These are phyloP conservation scores for Solanum chiquidenum DNA, from an alignment of 257 asterid genomes.

Conservation along the genomic window DNA sequence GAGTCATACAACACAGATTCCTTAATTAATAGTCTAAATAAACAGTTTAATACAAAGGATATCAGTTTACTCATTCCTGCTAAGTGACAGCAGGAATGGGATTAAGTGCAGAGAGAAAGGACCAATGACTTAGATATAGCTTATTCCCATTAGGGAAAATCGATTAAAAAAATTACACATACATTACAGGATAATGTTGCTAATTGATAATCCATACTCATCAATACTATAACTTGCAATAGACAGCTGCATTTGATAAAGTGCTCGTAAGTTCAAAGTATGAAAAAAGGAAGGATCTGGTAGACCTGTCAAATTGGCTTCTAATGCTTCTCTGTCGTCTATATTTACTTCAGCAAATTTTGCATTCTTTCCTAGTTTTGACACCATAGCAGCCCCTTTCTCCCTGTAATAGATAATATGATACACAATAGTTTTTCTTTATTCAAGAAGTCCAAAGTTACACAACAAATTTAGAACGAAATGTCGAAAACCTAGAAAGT, in stretches of 20 bases:
- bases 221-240: neutral
- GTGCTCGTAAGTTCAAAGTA: neutral
- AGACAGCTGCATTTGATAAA: neutral
- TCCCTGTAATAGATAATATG: conserved; percentile 38
- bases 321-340: conserved; percentile 39
- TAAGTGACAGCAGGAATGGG: neutral
- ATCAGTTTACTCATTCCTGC: neutral
- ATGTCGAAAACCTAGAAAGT: neutral
- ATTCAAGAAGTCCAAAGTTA: neutral
- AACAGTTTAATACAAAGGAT: neutral
- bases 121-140: neutral
- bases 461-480: neutral
- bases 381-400: conserved; percentile 62
- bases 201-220: neutral
- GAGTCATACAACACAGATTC: neutral
- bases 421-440: neutral
- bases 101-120: neutral
- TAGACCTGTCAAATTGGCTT: conserved; percentile 31
- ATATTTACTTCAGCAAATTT: conserved; percentile 66
- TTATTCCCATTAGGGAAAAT: neutral
- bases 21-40: neutral
- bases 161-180: neutral
- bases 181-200: neutral
- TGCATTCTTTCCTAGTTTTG: conserved; percentile 45
- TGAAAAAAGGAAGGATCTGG: neutral